Evolutionary conservation across 169 alveolate genomes (phyloP), one percentile per base, ranked within the genome.

Genomic region (Amoebophrya sp.): DNA sequence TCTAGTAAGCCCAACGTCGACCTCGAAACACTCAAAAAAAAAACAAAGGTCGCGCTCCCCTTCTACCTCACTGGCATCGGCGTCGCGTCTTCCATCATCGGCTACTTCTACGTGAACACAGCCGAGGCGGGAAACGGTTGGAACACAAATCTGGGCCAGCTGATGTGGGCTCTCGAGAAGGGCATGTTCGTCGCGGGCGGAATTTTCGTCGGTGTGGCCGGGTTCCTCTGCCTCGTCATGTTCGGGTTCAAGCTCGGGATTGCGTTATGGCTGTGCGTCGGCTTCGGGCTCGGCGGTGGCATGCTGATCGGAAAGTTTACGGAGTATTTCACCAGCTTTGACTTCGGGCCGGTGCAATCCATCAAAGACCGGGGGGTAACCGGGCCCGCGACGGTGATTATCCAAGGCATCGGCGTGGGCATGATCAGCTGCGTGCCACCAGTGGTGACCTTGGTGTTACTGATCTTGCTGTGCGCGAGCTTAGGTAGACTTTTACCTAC

Each of bases 321-420:
- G 29, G 97, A 95, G 90, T 95, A 94, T 93, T 95, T 93, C 95
- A 96, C 97, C 0, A 94, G 96, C 5, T 94, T 93, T 87, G 90
- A 95, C 23, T 95, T 93, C 92, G 92, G 92, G 58, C 97, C 97
- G 26, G 97, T 95, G 5, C 92, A 95, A 92, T 93, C 93, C 88
- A 94, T 96, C 43, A 94, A 96, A 23, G 93, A 94, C 89, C 67
- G 95, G 42, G 95, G 95, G 92, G 94, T 92, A 90, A 93, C 94
- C 43, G 95, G 96, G 89, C 95, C 96, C 43, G 97, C 97, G 7
- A 95, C 96, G 26, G 95, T 95, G 58, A 95, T 95, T 88, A 95
- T 95, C 40, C 93, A 92, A 69, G 96, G 97, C 58, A 48, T 96
- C 41, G 89, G 95, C 70, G 88, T 96, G 48, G 95, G 96, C 78